Conservation (phyloP, 2,329 filamentous ascomycete genomes). For the Ophiocordyceps australis region DNA sequence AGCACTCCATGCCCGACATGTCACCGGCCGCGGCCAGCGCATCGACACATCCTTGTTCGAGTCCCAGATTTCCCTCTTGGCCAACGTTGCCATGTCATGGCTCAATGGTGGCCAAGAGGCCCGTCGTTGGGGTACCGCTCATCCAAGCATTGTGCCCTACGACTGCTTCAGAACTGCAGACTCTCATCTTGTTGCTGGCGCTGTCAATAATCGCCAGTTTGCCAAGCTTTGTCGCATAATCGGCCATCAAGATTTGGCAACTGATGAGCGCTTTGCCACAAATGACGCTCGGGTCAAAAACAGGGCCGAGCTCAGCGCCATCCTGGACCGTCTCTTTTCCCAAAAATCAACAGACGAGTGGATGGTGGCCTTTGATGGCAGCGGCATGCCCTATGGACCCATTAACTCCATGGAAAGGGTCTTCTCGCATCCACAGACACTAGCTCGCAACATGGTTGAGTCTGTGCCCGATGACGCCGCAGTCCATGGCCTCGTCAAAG, state of each 20-base stretch:
- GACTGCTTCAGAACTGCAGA: conserved; percentile 20
- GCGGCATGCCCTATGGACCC: conserved; percentile 24
- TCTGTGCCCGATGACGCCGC: conserved; percentile 7
- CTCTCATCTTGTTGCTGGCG: conserved; percentile 11
- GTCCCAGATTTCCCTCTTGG: conserved; percentile 19
- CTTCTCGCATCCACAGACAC: conserved; percentile 22
- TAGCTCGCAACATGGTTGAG: conserved; percentile 16
- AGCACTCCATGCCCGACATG: conserved; percentile 17
- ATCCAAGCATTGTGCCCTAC: conserved; percentile 27
- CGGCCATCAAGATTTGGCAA: conserved; percentile 5
- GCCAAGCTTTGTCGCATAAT: conserved; percentile 9
- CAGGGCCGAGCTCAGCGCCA: conserved; percentile 14
- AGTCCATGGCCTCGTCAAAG: conserved; percentile 2
- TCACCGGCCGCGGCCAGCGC: conserved; percentile 19
- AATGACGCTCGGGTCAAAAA: conserved; percentile 16
- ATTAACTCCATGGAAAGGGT: conserved; percentile 24
- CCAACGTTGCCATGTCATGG: conserved; percentile 19
- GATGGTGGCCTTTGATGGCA: conserved; percentile 18
- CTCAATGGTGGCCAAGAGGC: conserved; percentile 19
- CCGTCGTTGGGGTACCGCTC: conserved; percentile 22
- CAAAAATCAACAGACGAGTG: conserved; percentile 19
- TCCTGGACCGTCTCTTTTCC: conserved; percentile 15
- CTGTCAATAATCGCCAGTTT: conserved; percentile 17
- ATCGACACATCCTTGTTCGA: conserved; percentile 26
- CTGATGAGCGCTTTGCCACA: conserved; percentile 11